Evolutionary conservation across 495 filamentous ascomycete genomes (phyloP), one percentile per base, ranked within the genome.

Genomic region (Penicillium coffeae): DNA sequence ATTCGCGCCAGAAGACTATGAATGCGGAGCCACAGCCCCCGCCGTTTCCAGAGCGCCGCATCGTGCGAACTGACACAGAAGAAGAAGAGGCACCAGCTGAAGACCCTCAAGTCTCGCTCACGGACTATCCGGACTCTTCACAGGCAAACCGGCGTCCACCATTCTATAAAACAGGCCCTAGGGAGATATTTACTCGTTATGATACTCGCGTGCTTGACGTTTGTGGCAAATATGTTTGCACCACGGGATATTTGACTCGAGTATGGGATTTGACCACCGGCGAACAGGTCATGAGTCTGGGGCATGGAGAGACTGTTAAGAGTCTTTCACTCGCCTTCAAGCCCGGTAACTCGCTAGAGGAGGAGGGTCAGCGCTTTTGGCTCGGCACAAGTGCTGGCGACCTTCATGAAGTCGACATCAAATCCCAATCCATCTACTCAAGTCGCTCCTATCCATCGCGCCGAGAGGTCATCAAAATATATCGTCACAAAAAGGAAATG

Each of bases 321-420:
- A 82, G 86, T 25, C 82, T 89, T 13, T 83, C 92, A 13, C 65
- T 96, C 1, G 77, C 84, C 3, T 98, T 98, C 65, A 95, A 92
- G 65, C 89, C 92, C 7, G 81, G 85, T 0, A 66, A 70, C 18
- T 79, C 81, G 38, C 73, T 89, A 6, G 80, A 86, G 48, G 85
- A 91, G 37, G 92, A 96, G 65, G 91, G 91, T 9, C 73, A 76
- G 38, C 78, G 84, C 12, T 51, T 98, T n/a, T 98, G 93, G 93
- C 76, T 98, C 13, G 93, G 93, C 0, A 95, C 83, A 22, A 95
- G 82, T 56, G 66, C 78, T 38, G 93, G 93, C 20, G 94, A 96
- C 50, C 68, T 98, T 14, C 78, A 92, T 37, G 93, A 98, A 69
- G 73, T 95, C 38, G 89, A 96, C 66, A 80, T 97, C 49, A 58